Conservation (phyloP, 1,139 yeast genomes). For the Yamadazyma atlantica region DNA sequence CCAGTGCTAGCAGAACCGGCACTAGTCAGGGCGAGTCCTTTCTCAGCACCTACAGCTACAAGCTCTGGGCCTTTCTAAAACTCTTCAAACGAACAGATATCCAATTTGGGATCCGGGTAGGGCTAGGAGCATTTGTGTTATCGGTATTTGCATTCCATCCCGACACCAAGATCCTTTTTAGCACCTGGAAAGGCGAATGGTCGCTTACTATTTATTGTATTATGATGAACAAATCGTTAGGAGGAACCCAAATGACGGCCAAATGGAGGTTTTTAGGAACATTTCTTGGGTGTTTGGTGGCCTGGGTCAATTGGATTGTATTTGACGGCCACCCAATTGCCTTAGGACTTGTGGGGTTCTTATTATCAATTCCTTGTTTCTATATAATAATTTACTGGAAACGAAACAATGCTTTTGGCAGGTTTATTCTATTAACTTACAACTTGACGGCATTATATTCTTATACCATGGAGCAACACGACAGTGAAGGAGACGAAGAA, state of each 20-base stretch:
- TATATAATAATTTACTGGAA: constrained; percentile 69
- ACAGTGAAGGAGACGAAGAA: constrained; percentile 64
- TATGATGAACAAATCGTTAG: constrained; percentile 84
- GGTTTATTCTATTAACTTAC: constrained; percentile 74
- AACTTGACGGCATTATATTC: constrained; percentile 79
- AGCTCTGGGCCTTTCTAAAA: constrained; percentile 33
- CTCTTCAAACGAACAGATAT: constrained; percentile 60
- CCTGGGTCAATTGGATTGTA: constrained; percentile 57
- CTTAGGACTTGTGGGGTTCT: constrained; percentile 57
- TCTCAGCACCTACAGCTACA: constrained; percentile 19
- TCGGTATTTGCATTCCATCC: constrained; percentile 70
- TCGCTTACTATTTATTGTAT: constrained; percentile 76
- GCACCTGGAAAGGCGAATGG: constrained; percentile 82
- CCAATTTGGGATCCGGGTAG: constrained; percentile 78
- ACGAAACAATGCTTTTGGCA: constrained; percentile 60
- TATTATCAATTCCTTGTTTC: constrained; percentile 64
- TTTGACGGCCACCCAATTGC: constrained; percentile 58
- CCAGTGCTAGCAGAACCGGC: too few species aligned
- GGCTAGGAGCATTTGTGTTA: constrained; percentile 68
- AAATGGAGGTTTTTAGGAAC: constrained; percentile 79
- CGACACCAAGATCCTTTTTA: constrained; percentile 51
- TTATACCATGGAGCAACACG: constrained; percentile 63
- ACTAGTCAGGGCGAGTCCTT: too few species aligned
- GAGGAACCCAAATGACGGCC: constrained; percentile 80
- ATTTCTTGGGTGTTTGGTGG: constrained; percentile 64